These are phyloP conservation scores for Podospora pseudopauciseta DNA, from an alignment of 495 filamentous ascomycete species.

Conservation along the genomic window DNA sequence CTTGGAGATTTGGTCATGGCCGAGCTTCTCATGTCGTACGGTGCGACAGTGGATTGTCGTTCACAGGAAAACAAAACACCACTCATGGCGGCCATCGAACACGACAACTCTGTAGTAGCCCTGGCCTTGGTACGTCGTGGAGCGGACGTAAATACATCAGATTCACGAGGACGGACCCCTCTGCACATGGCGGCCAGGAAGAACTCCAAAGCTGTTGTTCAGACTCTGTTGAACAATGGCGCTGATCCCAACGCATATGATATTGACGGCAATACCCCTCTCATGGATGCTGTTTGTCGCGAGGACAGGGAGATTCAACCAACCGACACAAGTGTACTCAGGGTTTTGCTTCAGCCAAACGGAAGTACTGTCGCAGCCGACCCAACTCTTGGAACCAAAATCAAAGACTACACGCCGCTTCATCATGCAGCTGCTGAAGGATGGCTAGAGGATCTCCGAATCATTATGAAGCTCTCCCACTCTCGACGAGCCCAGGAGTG, in stretches of 20 bases:
- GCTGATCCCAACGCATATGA: slow-evolving; percentile 14
- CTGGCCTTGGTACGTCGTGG: slow-evolving; percentile 10
- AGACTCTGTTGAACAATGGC: slow-evolving; percentile 11
- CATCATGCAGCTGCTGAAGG: slow-evolving; percentile 14
- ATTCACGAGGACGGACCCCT: slow-evolving; percentile 4
- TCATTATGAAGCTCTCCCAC: background rate
- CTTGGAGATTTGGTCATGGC: slow-evolving; percentile 11
- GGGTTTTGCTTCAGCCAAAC: slow-evolving; percentile 1
- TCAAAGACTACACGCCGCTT: slow-evolving; percentile 5
- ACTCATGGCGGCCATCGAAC: slow-evolving; percentile 11
- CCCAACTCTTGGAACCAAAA: background rate
- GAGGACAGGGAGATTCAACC: slow-evolving; percentile 14
- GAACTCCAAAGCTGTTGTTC: slow-evolving; percentile 10
- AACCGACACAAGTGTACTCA: slow-evolving; percentile 8
- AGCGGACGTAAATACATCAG: slow-evolving; percentile 1
- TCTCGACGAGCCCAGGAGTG: background rate
- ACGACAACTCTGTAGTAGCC: slow-evolving; percentile 7
- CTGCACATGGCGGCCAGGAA: slow-evolving; percentile 13
- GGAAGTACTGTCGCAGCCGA: background rate
- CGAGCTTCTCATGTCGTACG: slow-evolving; percentile 11
- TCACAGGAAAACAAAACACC: slow-evolving; percentile 1
- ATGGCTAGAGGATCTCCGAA: slow-evolving; percentile 1
- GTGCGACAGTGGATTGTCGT: slow-evolving; percentile 12
- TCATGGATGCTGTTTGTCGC: slow-evolving; percentile 14
- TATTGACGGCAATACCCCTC: slow-evolving; percentile 1